phyloP scores from a whole-genome alignment of 495 filamentous ascomycete genomes.

The Penicillium crystallinum region DNA sequence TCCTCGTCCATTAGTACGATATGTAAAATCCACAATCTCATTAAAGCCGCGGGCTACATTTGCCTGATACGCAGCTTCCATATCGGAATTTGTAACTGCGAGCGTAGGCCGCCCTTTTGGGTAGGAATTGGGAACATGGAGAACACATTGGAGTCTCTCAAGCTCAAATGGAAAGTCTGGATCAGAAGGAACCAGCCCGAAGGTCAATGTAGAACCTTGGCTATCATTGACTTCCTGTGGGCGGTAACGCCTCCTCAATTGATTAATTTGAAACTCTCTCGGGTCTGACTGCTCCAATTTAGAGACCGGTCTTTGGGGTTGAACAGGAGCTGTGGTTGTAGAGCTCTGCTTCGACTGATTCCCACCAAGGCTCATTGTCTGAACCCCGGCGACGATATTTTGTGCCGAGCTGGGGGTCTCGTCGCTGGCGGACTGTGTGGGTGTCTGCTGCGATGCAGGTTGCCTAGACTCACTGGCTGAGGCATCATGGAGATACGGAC shows the following conservation, averaged over 20 bases:
- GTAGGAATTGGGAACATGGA: conserved; percentile 64
- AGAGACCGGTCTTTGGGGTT: conserved; percentile 60
- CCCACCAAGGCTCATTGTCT: conserved; percentile 9
- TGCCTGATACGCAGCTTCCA: conserved; percentile 71
- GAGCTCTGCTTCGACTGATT: conserved; percentile 7
- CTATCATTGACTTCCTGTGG: conserved; percentile 52
- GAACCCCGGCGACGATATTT: conserved; percentile 6
- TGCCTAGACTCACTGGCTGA: conserved; percentile 8
- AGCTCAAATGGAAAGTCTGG: conserved; percentile 83
- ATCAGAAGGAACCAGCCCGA: conserved; percentile 72
- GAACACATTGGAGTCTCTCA: conserved; percentile 61
- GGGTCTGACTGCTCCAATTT: conserved; percentile 61
- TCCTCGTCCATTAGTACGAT: conserved; percentile 43
- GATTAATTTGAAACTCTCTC: conserved; percentile 69
- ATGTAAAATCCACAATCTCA: conserved; percentile 49
- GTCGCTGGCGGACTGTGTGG: conserved; percentile 1
- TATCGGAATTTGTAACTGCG: conserved; percentile 66
- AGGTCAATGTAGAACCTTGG: conserved; percentile 52
- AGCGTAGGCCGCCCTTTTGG: conserved; percentile 55
- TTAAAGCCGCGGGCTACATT: conserved; percentile 81
- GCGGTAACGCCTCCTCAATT: conserved; percentile 66
- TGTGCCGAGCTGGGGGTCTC: conserved; percentile 1
- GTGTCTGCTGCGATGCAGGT: conserved; percentile 6
- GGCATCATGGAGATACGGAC: conserved; percentile 38
- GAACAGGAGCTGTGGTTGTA: conserved; percentile 10